Evolutionary conservation across 495 filamentous ascomycete genomes (phyloP), one percentile per base, ranked within the genome.

Genomic region (Tetracladium marchalianum): DNA sequence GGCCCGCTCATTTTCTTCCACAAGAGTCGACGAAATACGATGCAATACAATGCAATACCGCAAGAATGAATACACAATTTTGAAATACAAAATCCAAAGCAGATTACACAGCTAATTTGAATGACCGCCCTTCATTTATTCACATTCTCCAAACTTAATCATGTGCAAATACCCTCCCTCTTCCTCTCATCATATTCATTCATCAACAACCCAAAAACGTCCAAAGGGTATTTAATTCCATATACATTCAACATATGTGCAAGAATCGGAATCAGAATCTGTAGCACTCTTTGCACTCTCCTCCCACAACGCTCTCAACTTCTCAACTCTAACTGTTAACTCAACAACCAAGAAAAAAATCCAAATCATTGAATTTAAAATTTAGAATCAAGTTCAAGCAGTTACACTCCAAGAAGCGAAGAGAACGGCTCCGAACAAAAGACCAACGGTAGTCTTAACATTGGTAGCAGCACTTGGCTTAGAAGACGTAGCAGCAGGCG

Each of bases 381-480:
- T 3, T n/a, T 5, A 36, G 12, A 36, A 10, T 36, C 9, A 36
- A 10, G 5, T 16, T 36, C 10, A n/a, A 36, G 12, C 35, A 10
- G 10, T 2, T 2, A n/a, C 35, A 10, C 3, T 10, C 35, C 16
- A n/a, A 10, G 16, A 36, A 16, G 35, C 35, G 16, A n/a, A 5
- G 16, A 27, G 22, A 36, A 16, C 16, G 2, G 16, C 35, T n/a
- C 35, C 35, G 10, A 47, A 9, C 11, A 42, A 12, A 15, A 11
- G 16, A 38, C 33, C 9, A 3, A 39, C 10, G 36, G 55, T 50
- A 39, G 50, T 45, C 15, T 51, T 44, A 27, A 54, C n/a, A 16
- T 53, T 56, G 27, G 41, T 49, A 35, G 62, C 60, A 17, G 60
- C 55, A 36, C 50, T 57, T 27, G 50, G 51, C 43, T 60, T 53